phyloP scores from a whole-genome alignment of 495 filamentous ascomycete species.

The Cercophora samala region DNA sequence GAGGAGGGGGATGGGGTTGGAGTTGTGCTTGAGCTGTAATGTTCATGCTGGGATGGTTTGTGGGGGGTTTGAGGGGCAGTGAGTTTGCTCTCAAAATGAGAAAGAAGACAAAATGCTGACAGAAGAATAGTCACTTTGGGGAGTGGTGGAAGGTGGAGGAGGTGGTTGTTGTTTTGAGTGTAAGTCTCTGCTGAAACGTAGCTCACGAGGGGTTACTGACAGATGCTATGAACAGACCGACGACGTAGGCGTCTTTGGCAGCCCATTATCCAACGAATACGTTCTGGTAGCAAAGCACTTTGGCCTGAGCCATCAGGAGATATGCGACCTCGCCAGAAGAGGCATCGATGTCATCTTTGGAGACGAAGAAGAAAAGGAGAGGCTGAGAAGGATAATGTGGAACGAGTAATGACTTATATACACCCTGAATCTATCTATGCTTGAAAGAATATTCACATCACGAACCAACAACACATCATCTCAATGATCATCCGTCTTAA shows the following conservation, averaged over 20 bases:
- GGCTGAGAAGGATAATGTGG: slow-evolving; percentile 54
- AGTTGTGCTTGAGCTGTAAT: slow-evolving; percentile 79
- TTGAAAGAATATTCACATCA: too few species aligned
- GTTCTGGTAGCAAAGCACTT: slow-evolving; percentile 70
- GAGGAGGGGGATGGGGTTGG: slow-evolving; percentile 53
- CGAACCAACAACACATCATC: too few species aligned
- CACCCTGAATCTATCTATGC: slow-evolving; percentile 5
- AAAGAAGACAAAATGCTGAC: background rate
- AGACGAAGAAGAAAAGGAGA: slow-evolving; percentile 56
- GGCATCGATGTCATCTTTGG: slow-evolving; percentile 64
- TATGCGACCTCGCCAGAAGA: slow-evolving; percentile 55
- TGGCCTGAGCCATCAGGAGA: slow-evolving; percentile 49
- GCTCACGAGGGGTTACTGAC: slow-evolving; percentile 3
- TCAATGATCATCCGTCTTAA: too few species aligned
- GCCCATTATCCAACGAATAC: slow-evolving; percentile 77
- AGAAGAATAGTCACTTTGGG: slow-evolving; percentile 28
- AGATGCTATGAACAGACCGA: slow-evolving; percentile 59
- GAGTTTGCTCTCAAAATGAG: slow-evolving; percentile 21
- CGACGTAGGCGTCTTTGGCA: slow-evolving; percentile 82
- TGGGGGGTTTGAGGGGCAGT: slow-evolving; percentile 65
- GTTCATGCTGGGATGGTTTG: slow-evolving; percentile 69
- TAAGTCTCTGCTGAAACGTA: slow-evolving; percentile 26
- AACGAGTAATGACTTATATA: slow-evolving; percentile 1
- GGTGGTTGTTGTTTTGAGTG: slow-evolving; percentile 38
- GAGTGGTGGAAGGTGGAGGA: slow-evolving; percentile 40